Conservation (phyloP, 129 eudicot species). For the Saussurea involucrata region DNA sequence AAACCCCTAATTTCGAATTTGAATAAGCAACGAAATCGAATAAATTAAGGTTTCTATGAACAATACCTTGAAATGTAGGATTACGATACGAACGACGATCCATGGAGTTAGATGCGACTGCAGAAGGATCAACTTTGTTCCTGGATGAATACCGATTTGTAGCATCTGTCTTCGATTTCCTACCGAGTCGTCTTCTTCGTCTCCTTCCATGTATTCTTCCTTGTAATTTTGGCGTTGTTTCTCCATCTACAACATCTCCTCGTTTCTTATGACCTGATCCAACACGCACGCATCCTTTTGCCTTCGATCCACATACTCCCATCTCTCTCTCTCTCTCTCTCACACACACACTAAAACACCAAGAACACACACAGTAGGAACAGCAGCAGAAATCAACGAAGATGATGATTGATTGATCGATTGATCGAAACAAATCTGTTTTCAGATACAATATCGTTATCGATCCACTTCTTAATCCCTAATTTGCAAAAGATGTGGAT, state of each 20-base stretch:
- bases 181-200: constrained; percentile 24
- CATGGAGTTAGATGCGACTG: constrained; percentile 35
- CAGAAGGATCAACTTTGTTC: constrained; percentile 31
- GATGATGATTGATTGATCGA: neutral
- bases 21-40: neutral
- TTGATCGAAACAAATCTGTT: neutral
- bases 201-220: constrained; percentile 29
- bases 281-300: constrained; percentile 55
- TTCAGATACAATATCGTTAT: neutral
- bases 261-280: constrained; percentile 35
- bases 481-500: neutral
- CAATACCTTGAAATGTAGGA: constrained; percentile 72
- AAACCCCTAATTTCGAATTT: constrained; percentile 5
- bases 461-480: constrained; percentile 8
- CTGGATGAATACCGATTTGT: constrained; percentile 18
- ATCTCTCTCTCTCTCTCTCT: constrained; percentile 22
- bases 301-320: constrained; percentile 88
- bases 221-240: constrained; percentile 5
- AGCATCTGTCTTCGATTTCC: constrained; percentile 23
- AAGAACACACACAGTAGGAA: constrained; percentile 3
- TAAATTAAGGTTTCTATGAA: neutral
- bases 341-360: constrained; percentile 18
- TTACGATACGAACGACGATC: constrained; percentile 49
- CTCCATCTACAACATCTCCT: constrained; percentile 18
- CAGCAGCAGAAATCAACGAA: constrained; percentile 6